Evolutionary conservation across 2,329 filamentous ascomycete genomes (phyloP).

Genomic region (Cercospora sojina): DNA sequence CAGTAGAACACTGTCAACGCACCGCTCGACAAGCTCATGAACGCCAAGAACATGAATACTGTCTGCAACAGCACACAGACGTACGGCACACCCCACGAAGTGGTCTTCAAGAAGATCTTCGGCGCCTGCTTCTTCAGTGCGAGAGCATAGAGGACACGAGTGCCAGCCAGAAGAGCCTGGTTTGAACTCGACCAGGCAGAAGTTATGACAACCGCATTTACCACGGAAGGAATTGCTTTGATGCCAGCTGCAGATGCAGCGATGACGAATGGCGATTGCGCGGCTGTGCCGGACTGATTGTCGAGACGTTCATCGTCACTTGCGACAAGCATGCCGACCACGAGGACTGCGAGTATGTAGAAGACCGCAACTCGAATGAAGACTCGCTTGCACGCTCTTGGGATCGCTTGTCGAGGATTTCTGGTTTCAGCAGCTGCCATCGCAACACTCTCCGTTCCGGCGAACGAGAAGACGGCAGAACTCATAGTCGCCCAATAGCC

Average conservation of each 20-base stretch:
- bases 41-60: slow-evolving; percentile 33
- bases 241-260: slow-evolving; percentile 61
- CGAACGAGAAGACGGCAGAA: slow-evolving; percentile 28
- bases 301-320: slow-evolving; percentile 40
- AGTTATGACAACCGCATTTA: slow-evolving; percentile 67
- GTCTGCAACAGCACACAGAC: slow-evolving; percentile 31
- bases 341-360: slow-evolving; percentile 42
- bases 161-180: slow-evolving; percentile 53
- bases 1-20: slow-evolving; percentile 66
- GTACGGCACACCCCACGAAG: slow-evolving; percentile 29
- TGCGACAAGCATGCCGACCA: slow-evolving; percentile 42
- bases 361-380: slow-evolving; percentile 37
- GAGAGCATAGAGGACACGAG: slow-evolving; percentile 54
- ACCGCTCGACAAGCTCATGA: slow-evolving; percentile 38
- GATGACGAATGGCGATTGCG: slow-evolving; percentile 56
- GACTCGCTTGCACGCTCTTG: slow-evolving; percentile 28
- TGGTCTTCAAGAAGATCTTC: slow-evolving; percentile 46
- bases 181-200: slow-evolving; percentile 61
- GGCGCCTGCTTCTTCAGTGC: slow-evolving; percentile 67
- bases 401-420: slow-evolving; percentile 31
- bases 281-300: slow-evolving; percentile 38
- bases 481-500: slow-evolving; percentile 41
- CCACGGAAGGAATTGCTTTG: slow-evolving; percentile 58
- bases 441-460: slow-evolving; percentile 29
- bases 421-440: slow-evolving; percentile 31